A percentile compares a stretch with the other conserved stretches of the same genome.
These are phyloP conservation scores for Plectranthus barbatus DNA, from an alignment of 257 asterid genomes.

Conservation along the genomic window DNA sequence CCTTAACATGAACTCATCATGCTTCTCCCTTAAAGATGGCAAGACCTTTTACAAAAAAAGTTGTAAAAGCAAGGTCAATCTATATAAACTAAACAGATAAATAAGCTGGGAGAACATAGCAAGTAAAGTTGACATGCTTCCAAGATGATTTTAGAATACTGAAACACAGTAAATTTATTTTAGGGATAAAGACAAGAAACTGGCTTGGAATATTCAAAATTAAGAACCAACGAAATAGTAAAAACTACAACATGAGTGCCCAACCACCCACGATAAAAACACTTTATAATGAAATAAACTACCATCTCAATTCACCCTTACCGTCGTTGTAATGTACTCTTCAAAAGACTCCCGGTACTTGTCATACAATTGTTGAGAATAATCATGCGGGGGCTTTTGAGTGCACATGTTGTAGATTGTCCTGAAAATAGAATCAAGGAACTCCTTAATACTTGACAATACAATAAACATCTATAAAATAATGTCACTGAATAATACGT, in stretches of 20 bases:
- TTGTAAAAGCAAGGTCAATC: conserved; percentile 1
- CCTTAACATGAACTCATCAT: conserved; percentile 90
- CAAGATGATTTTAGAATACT: not conserved
- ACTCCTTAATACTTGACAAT: conserved; percentile 11
- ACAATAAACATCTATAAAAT: not conserved
- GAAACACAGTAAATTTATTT: not conserved
- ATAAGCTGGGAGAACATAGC: not conserved
- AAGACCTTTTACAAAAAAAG: conserved; percentile 37
- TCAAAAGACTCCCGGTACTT: conserved; percentile 78
- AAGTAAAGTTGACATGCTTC: not conserved
- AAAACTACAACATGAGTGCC: not conserved
- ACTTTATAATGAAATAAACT: not conserved
- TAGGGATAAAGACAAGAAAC: not conserved
- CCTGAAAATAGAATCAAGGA: conserved; percentile 35
- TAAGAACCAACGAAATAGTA: not conserved
- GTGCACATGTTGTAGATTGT: conserved; percentile 98
- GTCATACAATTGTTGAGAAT: conserved; percentile 91
- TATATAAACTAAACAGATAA: not conserved
- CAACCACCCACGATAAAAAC: no score
- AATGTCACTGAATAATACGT: conserved; percentile 45
- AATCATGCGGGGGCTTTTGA: conserved; percentile 95
- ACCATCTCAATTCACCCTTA: conserved; percentile 21
- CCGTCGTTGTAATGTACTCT: conserved; percentile 74
- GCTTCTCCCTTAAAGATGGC: conserved; percentile 81
- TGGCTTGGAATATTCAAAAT: not conserved